These are phyloP conservation scores for Lyophyllum atratum DNA, from an alignment of 768 basidiomycete species.

Conservation along the genomic window DNA sequence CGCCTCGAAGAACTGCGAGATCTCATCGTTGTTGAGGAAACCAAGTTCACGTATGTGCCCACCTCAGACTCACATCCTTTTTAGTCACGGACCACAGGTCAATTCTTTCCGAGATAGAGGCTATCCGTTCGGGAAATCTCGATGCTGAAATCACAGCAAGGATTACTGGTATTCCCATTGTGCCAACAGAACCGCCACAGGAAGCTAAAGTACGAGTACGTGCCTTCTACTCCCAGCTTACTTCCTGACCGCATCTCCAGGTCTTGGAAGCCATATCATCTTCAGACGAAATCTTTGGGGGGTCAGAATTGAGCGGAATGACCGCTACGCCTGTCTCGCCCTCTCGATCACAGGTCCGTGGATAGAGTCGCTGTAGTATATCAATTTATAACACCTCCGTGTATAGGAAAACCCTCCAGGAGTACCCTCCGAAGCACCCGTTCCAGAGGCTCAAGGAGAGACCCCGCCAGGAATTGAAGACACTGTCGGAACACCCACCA, in stretches of 20 bases:
- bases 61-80: background rate
- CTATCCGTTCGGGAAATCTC: slow-evolving; percentile 69
- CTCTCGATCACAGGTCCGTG: slow-evolving; percentile 24
- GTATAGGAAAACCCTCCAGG: background rate
- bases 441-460: background rate
- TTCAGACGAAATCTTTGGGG: slow-evolving; percentile 28
- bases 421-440: background rate
- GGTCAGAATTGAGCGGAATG: slow-evolving; percentile 36
- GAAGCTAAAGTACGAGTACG: slow-evolving; percentile 8
- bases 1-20: slow-evolving; percentile 72
- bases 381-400: background rate
- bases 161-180: slow-evolving; percentile 20
- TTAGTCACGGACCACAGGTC: slow-evolving; percentile 38
- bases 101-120: slow-evolving; percentile 74
- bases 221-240: background rate
- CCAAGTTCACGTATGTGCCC: slow-evolving; percentile 67
- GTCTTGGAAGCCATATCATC: slow-evolving; percentile 5
- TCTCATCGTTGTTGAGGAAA: slow-evolving; percentile 74
- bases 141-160: slow-evolving; percentile 50
- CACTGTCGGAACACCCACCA: background rate
- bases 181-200: slow-evolving; percentile 1
- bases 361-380: background rate
- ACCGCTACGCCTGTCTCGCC: slow-evolving; percentile 29
- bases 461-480: background rate
- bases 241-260: slow-evolving; percentile 1